phyloP scores from a whole-genome alignment of 495 filamentous ascomycete genomes.

The Stereocaulon alpinum region DNA sequence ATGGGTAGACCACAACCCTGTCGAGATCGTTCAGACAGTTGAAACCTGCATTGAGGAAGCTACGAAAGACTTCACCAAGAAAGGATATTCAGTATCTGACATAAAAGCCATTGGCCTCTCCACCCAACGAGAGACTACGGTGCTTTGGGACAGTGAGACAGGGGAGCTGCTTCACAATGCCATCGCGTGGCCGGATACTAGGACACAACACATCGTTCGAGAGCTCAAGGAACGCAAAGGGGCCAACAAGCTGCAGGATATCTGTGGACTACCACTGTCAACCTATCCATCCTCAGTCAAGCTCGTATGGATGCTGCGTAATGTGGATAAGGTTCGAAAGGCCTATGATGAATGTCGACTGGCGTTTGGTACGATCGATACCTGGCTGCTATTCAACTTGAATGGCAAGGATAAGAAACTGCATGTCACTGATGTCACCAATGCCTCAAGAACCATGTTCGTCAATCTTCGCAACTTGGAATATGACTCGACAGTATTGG shows the following conservation, averaged over 20 bases:
- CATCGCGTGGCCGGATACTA: conserved; percentile 89
- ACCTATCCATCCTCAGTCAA: conserved; percentile 92
- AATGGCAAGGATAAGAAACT: conserved; percentile 64
- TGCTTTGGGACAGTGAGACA: conserved; percentile 83
- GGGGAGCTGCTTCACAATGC: conserved; percentile 82
- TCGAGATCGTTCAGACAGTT: conserved; percentile 68
- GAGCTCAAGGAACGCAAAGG: conserved; percentile 58
- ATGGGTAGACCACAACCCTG: conserved; percentile 91
- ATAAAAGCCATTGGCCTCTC: conserved; percentile 88
- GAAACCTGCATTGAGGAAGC: conserved; percentile 78
- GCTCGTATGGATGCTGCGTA: conserved; percentile 72
- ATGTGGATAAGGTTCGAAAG: conserved; percentile 58
- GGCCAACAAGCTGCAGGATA: conserved; percentile 57
- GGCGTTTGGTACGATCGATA: conserved; percentile 88
- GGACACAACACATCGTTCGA: conserved; percentile 70
- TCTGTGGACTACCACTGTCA: conserved; percentile 83
- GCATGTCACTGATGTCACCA: conserved; percentile 82
- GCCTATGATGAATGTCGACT: conserved; percentile 74
- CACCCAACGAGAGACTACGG: conserved; percentile 86
- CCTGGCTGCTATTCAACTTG: conserved; percentile 83
- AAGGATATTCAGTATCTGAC: conserved; percentile 58
- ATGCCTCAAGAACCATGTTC: conserved; percentile 93
- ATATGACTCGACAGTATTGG: conserved; percentile 71
- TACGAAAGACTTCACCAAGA: conserved; percentile 56
- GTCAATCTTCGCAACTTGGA: conserved; percentile 81